Evolutionary conservation across 2,329 filamentous ascomycete genomes (phyloP).

Genomic region (Elsinoe arachidis): DNA sequence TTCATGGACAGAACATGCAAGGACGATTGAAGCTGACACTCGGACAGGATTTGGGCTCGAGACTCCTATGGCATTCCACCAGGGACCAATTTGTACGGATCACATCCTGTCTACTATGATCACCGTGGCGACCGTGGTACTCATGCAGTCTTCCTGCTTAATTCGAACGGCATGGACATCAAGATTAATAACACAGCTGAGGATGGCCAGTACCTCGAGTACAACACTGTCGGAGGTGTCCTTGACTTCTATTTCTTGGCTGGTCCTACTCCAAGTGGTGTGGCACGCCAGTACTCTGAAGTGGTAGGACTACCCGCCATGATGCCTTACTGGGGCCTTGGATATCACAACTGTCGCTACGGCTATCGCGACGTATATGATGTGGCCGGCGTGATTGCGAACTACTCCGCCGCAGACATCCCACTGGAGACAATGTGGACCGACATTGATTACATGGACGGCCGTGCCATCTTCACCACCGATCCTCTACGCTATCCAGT

Average conservation of each 20-base stretch:
- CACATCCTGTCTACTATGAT: constrained; percentile 68
- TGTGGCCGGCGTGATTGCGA: constrained; percentile 58
- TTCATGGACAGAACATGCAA: not conserved
- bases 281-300: constrained; percentile 43
- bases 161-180: constrained; percentile 68
- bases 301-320: constrained; percentile 41
- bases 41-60: constrained; percentile 50
- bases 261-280: constrained; percentile 38
- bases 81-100: constrained; percentile 61
- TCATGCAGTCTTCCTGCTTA: constrained; percentile 61
- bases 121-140: constrained; percentile 49
- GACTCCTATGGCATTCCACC: constrained; percentile 54
- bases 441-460: constrained; percentile 44
- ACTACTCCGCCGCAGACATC: constrained; percentile 57
- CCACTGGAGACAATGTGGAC: constrained; percentile 67
- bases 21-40: not conserved
- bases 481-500: constrained; percentile 58
- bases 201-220: constrained; percentile 63
- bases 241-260: constrained; percentile 54
- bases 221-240: constrained; percentile 69
- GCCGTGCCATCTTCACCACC: constrained; percentile 52
- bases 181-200: constrained; percentile 56
- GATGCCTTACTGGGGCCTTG: constrained; percentile 46
- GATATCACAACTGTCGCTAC: constrained; percentile 43
- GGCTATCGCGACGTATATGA: constrained; percentile 51